Percentiles rank a stretch among this genome's conserved stretches.
Conservation (phyloP, 2,329 filamentous ascomycete species). For the Stemphylium vesicarium region DNA sequence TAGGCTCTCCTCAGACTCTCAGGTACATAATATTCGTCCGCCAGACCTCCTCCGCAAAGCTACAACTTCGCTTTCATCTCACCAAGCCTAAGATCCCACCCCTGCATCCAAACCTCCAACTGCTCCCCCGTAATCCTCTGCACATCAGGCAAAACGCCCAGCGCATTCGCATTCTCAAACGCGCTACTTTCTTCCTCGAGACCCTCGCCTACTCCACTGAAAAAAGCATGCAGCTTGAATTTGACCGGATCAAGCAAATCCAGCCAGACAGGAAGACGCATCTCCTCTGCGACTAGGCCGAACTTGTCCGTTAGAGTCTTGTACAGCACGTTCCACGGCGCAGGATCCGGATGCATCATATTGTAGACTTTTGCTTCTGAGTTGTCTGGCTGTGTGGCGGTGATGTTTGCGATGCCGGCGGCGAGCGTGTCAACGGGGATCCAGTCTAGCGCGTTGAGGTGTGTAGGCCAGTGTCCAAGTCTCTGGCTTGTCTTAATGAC, state of each 20-base stretch:
- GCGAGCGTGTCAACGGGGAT: background rate
- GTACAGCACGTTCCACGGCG: background rate
- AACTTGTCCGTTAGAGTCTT: background rate
- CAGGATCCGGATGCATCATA: conserved; percentile 5
- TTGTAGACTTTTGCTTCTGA: background rate
- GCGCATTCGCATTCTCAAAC: background rate
- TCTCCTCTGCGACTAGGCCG: background rate
- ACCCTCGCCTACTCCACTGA: background rate
- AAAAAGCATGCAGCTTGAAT: background rate
- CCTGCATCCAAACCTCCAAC: background rate
- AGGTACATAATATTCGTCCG: background rate
- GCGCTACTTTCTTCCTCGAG: background rate
- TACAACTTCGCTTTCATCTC: background rate
- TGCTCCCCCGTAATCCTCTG: background rate
- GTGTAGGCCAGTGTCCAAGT: background rate
- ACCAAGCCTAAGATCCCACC: background rate
- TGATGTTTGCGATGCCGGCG: background rate
- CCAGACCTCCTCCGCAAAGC: background rate
- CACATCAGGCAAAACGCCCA: background rate
- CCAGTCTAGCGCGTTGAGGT: conserved; percentile 4
- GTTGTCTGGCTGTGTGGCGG: background rate
- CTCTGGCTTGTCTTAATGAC: background rate
- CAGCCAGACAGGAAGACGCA: background rate
- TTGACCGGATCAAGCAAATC: background rate
- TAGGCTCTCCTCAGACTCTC: background rate